Conservation (phyloP, 2,329 filamentous ascomycete genomes). For the Fusarium multiceps region DNA sequence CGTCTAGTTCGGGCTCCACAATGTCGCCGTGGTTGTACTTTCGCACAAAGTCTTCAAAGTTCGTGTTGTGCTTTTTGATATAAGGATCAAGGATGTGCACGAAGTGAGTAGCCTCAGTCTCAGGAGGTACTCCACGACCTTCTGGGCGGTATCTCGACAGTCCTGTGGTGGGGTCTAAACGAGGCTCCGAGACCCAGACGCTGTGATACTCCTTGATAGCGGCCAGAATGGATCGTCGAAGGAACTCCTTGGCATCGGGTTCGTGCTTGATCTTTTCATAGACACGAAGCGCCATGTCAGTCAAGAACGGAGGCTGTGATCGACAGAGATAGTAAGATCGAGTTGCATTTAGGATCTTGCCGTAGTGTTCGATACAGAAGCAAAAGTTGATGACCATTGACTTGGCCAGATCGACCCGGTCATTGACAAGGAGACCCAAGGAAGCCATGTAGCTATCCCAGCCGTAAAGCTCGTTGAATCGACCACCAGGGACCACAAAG, state of each 20-base stretch:
- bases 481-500: slow-evolving; percentile 96
- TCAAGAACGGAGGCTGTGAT: slow-evolving; percentile 96
- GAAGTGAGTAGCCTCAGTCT: slow-evolving; percentile 91
- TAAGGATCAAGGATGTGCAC: slow-evolving; percentile 85
- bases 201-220: slow-evolving; percentile 97
- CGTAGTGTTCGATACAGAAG: slow-evolving; percentile 98
- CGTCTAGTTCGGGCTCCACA: slow-evolving; percentile 86
- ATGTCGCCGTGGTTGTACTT: slow-evolving; percentile 86
- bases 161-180: slow-evolving; percentile 80
- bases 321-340: slow-evolving; percentile 94
- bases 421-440: slow-evolving; percentile 85
- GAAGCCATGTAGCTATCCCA: slow-evolving; percentile 99
- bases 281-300: slow-evolving; percentile 94
- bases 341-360: slow-evolving; percentile 97
- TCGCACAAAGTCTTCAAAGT: slow-evolving; percentile 83
- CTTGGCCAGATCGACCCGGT: slow-evolving; percentile 88
- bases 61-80: slow-evolving; percentile 83
- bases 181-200: slow-evolving; percentile 84
- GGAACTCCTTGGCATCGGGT: slow-evolving; percentile 81
- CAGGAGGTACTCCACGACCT: slow-evolving; percentile 86
- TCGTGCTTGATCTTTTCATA: slow-evolving; percentile 94
- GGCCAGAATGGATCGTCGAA: slow-evolving; percentile 82
- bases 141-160: slow-evolving; percentile 87
- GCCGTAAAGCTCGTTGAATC: slow-evolving; percentile 98
- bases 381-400: slow-evolving; percentile 96